Evolutionary conservation across 208 protist genomes (phyloP).

Genomic region (Trypanosomatidae sp.): DNA sequence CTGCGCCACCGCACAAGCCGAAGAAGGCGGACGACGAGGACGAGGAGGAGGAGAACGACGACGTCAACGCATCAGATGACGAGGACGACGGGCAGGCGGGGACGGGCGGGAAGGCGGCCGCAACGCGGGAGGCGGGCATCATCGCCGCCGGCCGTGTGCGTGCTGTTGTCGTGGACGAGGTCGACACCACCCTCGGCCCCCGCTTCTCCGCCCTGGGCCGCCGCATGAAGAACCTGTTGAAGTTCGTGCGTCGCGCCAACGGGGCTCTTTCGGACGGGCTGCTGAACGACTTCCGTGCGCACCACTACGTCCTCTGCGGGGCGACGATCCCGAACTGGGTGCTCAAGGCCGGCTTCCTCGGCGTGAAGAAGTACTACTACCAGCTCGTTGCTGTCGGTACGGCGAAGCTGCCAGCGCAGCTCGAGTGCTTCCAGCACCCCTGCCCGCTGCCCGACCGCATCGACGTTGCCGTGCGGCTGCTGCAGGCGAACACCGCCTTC

Average conservation of each 20-base stretch:
- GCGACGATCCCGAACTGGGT: constrained; percentile 93
- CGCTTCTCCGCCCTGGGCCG: constrained; percentile 81
- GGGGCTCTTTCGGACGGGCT: constrained; percentile 69
- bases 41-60: constrained; percentile 14
- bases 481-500: constrained; percentile 16
- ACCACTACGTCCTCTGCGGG: constrained; percentile 92
- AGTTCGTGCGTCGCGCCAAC: constrained; percentile 72
- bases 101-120: neutral
- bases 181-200: constrained; percentile 86
- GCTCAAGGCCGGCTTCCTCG: constrained; percentile 89
- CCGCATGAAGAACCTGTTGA: constrained; percentile 88
- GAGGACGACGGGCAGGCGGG: constrained; percentile 14
- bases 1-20: neutral
- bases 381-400: constrained; percentile 74
- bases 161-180: constrained; percentile 87
- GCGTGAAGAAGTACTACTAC: constrained; percentile 93
- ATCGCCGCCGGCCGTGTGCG: constrained; percentile 51
- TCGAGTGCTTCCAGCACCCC: constrained; percentile 59
- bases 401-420: constrained; percentile 68
- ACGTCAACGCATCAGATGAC: too few species aligned
- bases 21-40: neutral
- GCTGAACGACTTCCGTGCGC: constrained; percentile 75
- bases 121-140: constrained; percentile 21
- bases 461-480: constrained; percentile 28
- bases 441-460: constrained; percentile 51